Evolutionary conservation across 176 grass and related monocot genomes (phyloP), one percentile per base, ranked within the genome.

Genomic region (Oryza glaberrima): DNA sequence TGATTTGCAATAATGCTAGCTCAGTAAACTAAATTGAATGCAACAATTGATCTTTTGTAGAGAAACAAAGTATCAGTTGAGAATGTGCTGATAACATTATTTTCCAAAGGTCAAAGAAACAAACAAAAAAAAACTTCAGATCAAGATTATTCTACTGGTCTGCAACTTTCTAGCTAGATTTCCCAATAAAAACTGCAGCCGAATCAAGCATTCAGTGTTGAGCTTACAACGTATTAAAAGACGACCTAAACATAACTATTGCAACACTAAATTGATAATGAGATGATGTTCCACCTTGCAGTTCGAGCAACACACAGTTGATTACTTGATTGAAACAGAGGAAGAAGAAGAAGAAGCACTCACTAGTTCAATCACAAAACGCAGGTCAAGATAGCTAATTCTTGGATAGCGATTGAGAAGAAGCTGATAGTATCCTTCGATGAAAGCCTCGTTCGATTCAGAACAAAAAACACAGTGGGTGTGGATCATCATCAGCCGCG

Each of bases 321-420:
- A 58, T 19, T 54, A 58, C 17, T 58, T 58, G 52, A 58, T 19
- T 54, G 52, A 17, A 17, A 23, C 48, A 52, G 52, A 77, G 34
- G 11, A 77, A 63, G 35, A 77, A 56, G 11, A 77, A 63, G 35
- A 77, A 56, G 48, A 77, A 61, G 35, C 20, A 77, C 75, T 77
- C 75, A 77, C 75, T 0, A 20, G 2, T 25, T 41, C 11, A 23
- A 22, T 64, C 1, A 0, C 5, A 36, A 77, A 23, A 0, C 4
- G 0, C 23, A 77, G 6, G 6, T 77, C 3, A 20, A 77, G 34
- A 40, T 16, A 3, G 7, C 26, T 0, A 23, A 64, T 14, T 2
- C 6, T 7, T 64, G 11, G 3, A 64, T 41, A 43, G 34, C 1
- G n/a, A 7, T 14, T 41, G 22, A 77, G 75, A 76, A 76, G 15